Base-by-base conservation (phyloP, 2,329 filamentous ascomycete genomes). In the Endothia cerciana region DNA sequence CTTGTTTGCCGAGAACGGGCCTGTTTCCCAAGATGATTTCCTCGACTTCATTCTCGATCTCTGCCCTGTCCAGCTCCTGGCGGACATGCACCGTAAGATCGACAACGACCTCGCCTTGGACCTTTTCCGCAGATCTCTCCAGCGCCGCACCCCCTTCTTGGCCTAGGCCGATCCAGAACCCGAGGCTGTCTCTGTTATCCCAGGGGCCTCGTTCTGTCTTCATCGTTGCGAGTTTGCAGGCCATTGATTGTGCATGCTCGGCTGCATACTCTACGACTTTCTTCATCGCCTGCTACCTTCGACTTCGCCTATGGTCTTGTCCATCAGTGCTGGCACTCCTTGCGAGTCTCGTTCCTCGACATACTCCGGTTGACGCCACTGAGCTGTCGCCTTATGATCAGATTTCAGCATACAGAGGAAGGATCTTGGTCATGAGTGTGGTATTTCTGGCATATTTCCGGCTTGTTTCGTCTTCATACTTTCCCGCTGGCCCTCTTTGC, bases 1-100 rank as follows among this genome's bases (percentile, higher is more conserved):
- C 17, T 41, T 57, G 25, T 38, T 6, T 2, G 36, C 38, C 7
- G 36, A 25, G 10, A 49, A 8, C 25, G 38, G 57, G 4, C 60
- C 57, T 1, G 11, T 61, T n/a, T n/a, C n/a, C n/a, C 25, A 40
- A 58, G 41, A 49, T 2, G 25, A 45, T 1, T 28, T 61, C 10
- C 43, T 65, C 11, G 15, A 13, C 19, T 61, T 57, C 25, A 28
- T 67, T 4, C 22, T 58, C 43, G 40, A 3, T 25, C 3, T 17
- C 13, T 60, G 62, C 25, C 65, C 62, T 1, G 11, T 25, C 3
- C 22, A 57, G 22, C 65, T 66, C 36, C 56, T 64, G 43, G 41
- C 15, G 13, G 7, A 25, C 28, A 22, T 60, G 45, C 6, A 43
- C 17, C 10, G n/a, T 6, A 51, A 62, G 2, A 40, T 65, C 51